A percentile compares a stretch with the other conserved stretches of the same genome.
Evolutionary conservation across 2,329 filamentous ascomycete species (phyloP).

Genomic region (Endoconidiophora laricicola): DNA sequence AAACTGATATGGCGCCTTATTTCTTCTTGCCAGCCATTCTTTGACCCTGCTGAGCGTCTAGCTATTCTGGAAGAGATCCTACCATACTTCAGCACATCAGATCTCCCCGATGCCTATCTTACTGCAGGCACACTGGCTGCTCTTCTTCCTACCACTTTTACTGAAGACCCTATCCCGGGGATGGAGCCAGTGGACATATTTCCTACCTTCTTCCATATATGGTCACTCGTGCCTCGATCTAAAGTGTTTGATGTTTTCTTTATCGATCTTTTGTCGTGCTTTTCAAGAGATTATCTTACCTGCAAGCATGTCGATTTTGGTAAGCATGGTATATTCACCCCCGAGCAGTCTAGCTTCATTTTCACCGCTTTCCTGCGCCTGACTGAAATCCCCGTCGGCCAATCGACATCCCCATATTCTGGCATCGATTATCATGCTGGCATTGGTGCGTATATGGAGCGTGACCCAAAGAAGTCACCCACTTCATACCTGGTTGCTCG

Average conservation of each 20-base stretch:
- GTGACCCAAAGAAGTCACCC: conserved; percentile 86
- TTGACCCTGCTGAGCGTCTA: conserved; percentile 73
- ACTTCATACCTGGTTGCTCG: conserved; percentile 81
- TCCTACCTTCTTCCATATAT: conserved; percentile 89
- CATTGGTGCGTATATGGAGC: conserved; percentile 70
- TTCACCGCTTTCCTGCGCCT: conserved; percentile 82
- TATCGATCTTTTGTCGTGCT: conserved; percentile 73
- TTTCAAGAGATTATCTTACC: conserved; percentile 68
- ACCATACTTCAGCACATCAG: conserved; percentile 83
- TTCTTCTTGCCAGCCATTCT: conserved; percentile 79
- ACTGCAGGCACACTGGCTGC: conserved; percentile 78
- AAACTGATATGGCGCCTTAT: conserved; percentile 72
- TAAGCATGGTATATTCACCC: conserved; percentile 78
- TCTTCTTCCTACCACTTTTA: conserved; percentile 69
- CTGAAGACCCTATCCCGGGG: conserved; percentile 51
- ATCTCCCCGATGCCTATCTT: conserved; percentile 80
- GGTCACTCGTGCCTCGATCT: conserved; percentile 83
- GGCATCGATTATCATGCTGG: conserved; percentile 71
- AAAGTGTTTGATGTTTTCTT: conserved; percentile 75
- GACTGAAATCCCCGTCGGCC: conserved; percentile 89
- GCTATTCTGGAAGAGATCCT: conserved; percentile 67
- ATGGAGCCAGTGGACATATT: conserved; percentile 80
- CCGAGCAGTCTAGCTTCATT: conserved; percentile 78
- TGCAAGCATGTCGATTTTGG: conserved; percentile 63
- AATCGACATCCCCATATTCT: conserved; percentile 85